Conservation (phyloP, 208 protist genomes). For the Leptomonas pyrrhocoris region DNA sequence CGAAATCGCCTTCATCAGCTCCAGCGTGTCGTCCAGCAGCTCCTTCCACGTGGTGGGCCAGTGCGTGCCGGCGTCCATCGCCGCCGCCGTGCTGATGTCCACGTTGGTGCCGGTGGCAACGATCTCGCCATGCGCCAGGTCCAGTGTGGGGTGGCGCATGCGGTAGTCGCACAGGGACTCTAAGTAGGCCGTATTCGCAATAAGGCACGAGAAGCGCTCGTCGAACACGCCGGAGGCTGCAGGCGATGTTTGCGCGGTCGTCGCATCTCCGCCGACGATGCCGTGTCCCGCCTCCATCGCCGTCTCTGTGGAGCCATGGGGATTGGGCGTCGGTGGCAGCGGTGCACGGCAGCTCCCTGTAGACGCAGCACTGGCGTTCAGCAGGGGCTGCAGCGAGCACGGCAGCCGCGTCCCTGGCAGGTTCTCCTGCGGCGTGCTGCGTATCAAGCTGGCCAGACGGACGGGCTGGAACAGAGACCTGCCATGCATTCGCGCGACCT, state of each 20-base stretch:
- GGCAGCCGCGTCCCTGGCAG: conserved; percentile 24
- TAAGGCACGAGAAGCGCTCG: conserved; percentile 6
- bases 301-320: background rate
- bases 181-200: conserved; percentile 26
- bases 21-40: conserved; percentile 35
- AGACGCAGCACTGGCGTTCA: background rate
- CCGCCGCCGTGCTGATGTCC: background rate
- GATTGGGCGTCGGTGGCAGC: too few species aligned
- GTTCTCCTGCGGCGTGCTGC: conserved; percentile 36
- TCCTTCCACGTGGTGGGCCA: conserved; percentile 21
- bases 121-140: conserved; percentile 25
- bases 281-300: too few species aligned
- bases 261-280: too few species aligned
- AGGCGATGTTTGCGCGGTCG: too few species aligned
- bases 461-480: conserved; percentile 17
- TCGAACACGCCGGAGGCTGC: background rate
- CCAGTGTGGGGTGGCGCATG: conserved; percentile 33
- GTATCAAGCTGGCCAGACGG: conserved; percentile 16
- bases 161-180: conserved; percentile 41
- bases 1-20: conserved; percentile 39
- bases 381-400: conserved; percentile 18
- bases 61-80: background rate
- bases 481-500: conserved; percentile 8
- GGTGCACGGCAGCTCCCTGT: background rate
- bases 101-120: background rate